A percentile compares a stretch with the other conserved stretches of the same genome.
phyloP scores from a whole-genome alignment of 768 basidiomycete genomes.

The Russula emetica region DNA sequence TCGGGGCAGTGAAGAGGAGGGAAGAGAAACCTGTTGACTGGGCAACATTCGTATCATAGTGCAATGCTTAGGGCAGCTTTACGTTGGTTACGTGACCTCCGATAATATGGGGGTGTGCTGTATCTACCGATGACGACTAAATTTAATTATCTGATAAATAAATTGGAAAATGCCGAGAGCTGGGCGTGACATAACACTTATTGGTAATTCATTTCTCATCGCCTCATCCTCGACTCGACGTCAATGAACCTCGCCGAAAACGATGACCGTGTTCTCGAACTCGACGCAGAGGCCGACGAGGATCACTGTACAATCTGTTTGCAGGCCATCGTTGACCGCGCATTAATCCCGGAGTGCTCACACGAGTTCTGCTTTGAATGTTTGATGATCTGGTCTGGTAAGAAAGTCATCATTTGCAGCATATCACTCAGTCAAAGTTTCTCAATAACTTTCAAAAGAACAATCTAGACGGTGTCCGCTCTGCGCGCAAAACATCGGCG shows the following conservation, averaged over 20 bases:
- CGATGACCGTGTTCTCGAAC: not conserved
- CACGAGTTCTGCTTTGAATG: slow-evolving; percentile 96
- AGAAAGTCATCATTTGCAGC: slow-evolving; percentile 29
- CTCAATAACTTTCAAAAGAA: slow-evolving; percentile 37
- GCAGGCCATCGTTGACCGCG: slow-evolving; percentile 68
- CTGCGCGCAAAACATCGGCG: slow-evolving; percentile 62
- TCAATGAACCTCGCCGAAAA: slow-evolving; percentile 1
- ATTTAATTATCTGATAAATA: not conserved
- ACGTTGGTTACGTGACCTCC: not conserved
- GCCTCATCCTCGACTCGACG: not conserved
- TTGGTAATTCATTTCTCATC: not conserved
- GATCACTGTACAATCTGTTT: slow-evolving; percentile 85
- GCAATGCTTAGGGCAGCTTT: not conserved
- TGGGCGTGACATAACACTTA: not conserved
- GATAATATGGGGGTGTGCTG: not conserved
- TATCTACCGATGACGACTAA: no score
- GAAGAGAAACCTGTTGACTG: slow-evolving; percentile 15
- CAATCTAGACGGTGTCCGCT: slow-evolving; percentile 78
- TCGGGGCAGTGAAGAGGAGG: slow-evolving; percentile 2
- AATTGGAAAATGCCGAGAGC: not conserved
- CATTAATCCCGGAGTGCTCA: slow-evolving; percentile 78
- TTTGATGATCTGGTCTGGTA: slow-evolving; percentile 79
- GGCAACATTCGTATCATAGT: slow-evolving; percentile 1
- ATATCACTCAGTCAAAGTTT: not conserved
- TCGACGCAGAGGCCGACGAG: slow-evolving; percentile 39